Percentiles rank a stretch among this genome's conserved stretches.
Evolutionary conservation across 768 basidiomycete species (phyloP).

Genomic region (Boletus huronensis): DNA sequence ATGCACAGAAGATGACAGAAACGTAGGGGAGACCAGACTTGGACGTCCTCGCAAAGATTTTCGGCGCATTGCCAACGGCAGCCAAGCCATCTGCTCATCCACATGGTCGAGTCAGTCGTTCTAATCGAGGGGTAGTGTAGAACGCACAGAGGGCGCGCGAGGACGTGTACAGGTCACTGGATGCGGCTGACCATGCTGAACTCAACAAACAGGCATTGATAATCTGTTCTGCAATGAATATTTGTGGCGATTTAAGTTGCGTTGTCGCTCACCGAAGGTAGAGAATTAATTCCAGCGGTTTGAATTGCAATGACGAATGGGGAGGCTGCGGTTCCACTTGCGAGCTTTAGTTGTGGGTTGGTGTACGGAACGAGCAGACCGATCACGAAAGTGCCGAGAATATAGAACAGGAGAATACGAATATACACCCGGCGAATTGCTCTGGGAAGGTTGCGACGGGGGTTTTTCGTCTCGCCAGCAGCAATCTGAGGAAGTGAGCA

Average conservation of each 20-base stretch:
- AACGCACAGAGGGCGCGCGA: constrained; percentile 79
- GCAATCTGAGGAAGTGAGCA: constrained; percentile 53
- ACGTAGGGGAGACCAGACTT: constrained; percentile 73
- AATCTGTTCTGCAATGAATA: constrained; percentile 39
- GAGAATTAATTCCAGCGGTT: constrained; percentile 77
- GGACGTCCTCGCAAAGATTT: constrained; percentile 66
- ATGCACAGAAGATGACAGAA: constrained; percentile 63
- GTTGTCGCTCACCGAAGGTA: constrained; percentile 62
- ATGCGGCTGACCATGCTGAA: constrained; percentile 91
- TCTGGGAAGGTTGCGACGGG: constrained; percentile 61
- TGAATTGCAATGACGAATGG: constrained; percentile 91
- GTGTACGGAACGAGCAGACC: constrained; percentile 80
- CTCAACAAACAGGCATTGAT: constrained; percentile 83
- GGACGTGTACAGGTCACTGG: constrained; percentile 85
- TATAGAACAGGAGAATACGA: constrained; percentile 81
- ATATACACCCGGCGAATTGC: constrained; percentile 60
- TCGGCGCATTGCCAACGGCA: constrained; percentile 75
- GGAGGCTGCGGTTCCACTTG: constrained; percentile 59
- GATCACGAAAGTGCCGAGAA: constrained; percentile 67
- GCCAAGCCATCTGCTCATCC: constrained; percentile 69
- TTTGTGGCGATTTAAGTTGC: constrained; percentile 7
- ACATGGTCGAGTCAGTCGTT: neutral
- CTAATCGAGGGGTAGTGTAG: neutral
- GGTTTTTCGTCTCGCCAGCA: constrained; percentile 90
- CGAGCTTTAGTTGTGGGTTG: constrained; percentile 49